Evolutionary conservation across 352 stramenopile genomes (phyloP), one percentile per base, ranked within the genome.

Genomic region (Blastocystis sp.): DNA sequence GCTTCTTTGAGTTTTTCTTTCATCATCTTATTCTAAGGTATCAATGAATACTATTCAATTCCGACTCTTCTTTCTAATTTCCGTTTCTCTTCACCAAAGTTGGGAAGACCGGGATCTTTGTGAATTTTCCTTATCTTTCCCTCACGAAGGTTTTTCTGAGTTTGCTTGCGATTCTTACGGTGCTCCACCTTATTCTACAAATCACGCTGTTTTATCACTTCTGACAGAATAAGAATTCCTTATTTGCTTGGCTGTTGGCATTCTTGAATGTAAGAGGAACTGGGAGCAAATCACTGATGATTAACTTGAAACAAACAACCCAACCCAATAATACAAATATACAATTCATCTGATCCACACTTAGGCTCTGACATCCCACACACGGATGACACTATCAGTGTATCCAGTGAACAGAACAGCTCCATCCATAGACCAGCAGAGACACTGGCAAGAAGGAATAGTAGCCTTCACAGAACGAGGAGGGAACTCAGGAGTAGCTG

Each of bases 181-280:
- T 19, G 19, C 61, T 39, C 61, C 61, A 73, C 9, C 61, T 46
- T 73, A n/a, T n/a, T 73, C 61, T 73, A 29, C 1, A 19, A 19
- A 7, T 73, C n/a, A 73, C 24, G 21, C 61, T 14, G 57, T 12
- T 14, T 37, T 37, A 7, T 46, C n/a, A 11, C 32, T n/a, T 12
- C 61, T 29, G 19, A 73, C 61, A n/a, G 24, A 49, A 29, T 73
- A 73, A 21, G 12, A 52, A 12, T 29, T 46, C n/a, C 32, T 39
- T 7, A 73, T 9, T 39, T 73, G 61, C 61, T 73, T 73, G 12
- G 61, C 24, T 5, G 61, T 73, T 37, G 61, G 61, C 61, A 73
- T 73, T 57, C 11, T 21, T 57, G 21, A 21, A n/a, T n/a, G n/a
- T n/a, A n/a, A n/a, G n/a, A n/a, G n/a, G n/a, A n/a, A n/a, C n/a